Percentiles rank a stretch among this genome's conserved stretches.
These are phyloP conservation scores for Talinum fruticosum DNA, from an alignment of 148 eudicot species.

Conservation along the genomic window DNA sequence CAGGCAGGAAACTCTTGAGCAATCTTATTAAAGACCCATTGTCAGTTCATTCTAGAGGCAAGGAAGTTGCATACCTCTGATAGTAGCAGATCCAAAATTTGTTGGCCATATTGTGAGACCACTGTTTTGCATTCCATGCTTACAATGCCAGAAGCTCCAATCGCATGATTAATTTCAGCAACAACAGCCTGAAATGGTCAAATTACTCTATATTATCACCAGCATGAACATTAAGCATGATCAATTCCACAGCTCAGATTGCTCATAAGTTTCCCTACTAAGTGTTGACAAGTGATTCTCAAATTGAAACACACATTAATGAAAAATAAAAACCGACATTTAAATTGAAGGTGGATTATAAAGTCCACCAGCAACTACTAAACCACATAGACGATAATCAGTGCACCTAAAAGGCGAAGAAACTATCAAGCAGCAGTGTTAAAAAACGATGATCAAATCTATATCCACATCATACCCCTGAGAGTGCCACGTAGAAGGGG, in stretches of 20 bases:
- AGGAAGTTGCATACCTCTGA: slow-evolving; percentile 43
- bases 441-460: no score
- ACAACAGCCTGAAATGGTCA: slow-evolving; percentile 52
- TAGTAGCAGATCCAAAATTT: slow-evolving; percentile 58
- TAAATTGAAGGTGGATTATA: no score
- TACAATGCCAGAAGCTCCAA: slow-evolving; percentile 83
- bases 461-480: no score
- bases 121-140: slow-evolving; percentile 87
- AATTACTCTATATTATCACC: not conserved
- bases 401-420: no score
- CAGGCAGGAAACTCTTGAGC: not conserved
- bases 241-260: not conserved
- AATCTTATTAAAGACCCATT: not conserved
- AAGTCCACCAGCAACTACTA: not conserved
- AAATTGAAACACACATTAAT: not conserved
- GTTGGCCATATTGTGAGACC: slow-evolving; percentile 70
- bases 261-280: not conserved
- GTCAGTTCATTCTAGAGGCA: not conserved
- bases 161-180: slow-evolving; percentile 85
- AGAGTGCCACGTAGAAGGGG: no score
- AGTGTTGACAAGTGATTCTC: not conserved
- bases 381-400: not conserved
- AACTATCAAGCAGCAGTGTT: no score
- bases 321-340: not conserved
- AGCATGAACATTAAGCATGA: not conserved